Base-by-base conservation (phyloP, 139 green algal species). In the Trebouxia sp. region DNA sequence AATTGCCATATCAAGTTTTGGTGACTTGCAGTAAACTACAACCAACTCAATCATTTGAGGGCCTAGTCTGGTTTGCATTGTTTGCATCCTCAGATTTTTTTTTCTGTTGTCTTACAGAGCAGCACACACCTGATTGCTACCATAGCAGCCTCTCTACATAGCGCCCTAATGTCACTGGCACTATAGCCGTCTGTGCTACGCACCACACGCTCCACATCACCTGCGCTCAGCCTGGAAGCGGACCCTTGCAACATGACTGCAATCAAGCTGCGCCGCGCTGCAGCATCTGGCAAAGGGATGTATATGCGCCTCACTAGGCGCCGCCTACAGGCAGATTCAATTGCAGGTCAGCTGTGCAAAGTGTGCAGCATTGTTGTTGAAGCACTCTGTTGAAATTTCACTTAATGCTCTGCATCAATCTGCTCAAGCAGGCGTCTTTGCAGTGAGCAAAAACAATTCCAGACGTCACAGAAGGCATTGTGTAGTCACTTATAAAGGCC, bases 261-360 rank as follows among this genome's bases (percentile, higher is more conserved):
- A 11, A 96, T 76, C 28, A 97, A 85, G 6, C 83, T 70, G 0
- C 39, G 30, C 6, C 96, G 89, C 12, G 89, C 92, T 37, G 85
- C 85, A 1, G 48, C 84, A 81, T 95, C 96, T 0, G 96, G 96
- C 77, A 99, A 87, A 0, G 95, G 91, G 67, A 98, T 95, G 88
- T 98, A 98, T 20, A 99, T 90, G 80, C 97, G 94, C 86, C 98
- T 98, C 67, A 93, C 89, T 88, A 99, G 86, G 32, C 96, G 91
- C 55, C 95, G 86, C 66, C 95, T 86, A 75, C 80, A 85, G 6
- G 11, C 15, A 62, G 14, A 8, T n/a, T n/a, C n/a, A n/a, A n/a
- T n/a, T n/a, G n/a, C n/a, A n/a, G n/a, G n/a, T n/a, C n/a, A n/a
- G n/a, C n/a, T n/a, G n/a, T n/a, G n/a, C n/a, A n/a, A n/a, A n/a